Percentiles rank a stretch among this genome's conserved stretches.
These are phyloP conservation scores for Pseudozyma hubeiensis DNA, from an alignment of 1,284 basidiomycete genomes.

Conservation along the genomic window DNA sequence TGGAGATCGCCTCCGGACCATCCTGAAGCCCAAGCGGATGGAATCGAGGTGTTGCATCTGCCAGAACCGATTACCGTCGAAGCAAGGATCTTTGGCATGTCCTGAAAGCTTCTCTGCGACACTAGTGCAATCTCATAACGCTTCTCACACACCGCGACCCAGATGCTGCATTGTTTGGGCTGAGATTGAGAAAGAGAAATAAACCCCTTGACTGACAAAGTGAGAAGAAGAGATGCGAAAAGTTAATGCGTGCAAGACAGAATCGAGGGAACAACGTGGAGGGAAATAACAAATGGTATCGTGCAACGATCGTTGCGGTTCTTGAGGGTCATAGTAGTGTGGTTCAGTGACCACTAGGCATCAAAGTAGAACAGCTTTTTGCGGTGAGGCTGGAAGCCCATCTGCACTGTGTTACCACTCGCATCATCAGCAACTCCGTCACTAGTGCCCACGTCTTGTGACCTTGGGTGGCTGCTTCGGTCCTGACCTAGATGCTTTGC, in stretches of 20 bases:
- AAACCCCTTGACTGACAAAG: not conserved
- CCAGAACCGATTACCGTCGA: not conserved
- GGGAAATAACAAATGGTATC: not conserved
- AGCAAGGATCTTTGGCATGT: constrained; percentile 29
- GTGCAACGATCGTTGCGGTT: not conserved
- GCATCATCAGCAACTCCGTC: not conserved
- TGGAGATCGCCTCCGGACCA: not conserved
- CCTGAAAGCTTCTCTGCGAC: no score
- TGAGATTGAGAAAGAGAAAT: not conserved
- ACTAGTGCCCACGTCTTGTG: no score
- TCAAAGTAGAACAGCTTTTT: constrained; percentile 63
- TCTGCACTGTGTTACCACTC: constrained; percentile 9
- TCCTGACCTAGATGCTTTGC: constrained; percentile 28
- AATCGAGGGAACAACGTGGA: not conserved
- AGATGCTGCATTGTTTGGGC: no score
- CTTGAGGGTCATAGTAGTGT: not conserved
- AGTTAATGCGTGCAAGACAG: not conserved
- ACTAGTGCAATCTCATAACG: not conserved
- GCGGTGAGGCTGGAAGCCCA: constrained; percentile 40
- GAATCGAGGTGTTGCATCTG: not conserved
- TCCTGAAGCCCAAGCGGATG: not conserved
- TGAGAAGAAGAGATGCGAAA: not conserved
- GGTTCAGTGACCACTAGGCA: constrained; percentile 15
- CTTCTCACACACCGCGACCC: not conserved
- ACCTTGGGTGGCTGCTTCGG: not conserved